Evolutionary conservation across 2,329 filamentous ascomycete species (phyloP).

Genomic region (Paraphaeosphaeria sporulosa): DNA sequence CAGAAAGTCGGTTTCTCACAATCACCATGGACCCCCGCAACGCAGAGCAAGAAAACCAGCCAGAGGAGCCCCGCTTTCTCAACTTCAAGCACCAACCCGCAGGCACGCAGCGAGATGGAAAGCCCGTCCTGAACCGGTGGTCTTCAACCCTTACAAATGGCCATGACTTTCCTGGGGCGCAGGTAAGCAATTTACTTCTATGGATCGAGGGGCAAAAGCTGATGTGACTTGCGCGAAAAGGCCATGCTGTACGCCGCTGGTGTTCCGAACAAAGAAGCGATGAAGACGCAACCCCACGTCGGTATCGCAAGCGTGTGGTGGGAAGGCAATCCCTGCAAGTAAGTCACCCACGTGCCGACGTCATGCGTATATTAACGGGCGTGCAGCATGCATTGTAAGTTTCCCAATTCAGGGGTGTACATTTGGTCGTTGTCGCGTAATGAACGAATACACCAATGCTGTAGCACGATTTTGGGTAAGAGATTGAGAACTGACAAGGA

Average conservation of each 20-base stretch:
- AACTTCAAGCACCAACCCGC: conserved; percentile 64
- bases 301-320: conserved; percentile 94
- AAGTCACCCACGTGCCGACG: conserved; percentile 49
- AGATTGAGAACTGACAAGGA: conserved; percentile 4
- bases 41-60: conserved; percentile 44
- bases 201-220: background rate
- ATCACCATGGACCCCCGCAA: conserved; percentile 47
- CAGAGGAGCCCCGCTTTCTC: conserved; percentile 58
- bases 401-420: conserved; percentile 12
- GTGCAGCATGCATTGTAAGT: conserved; percentile 59
- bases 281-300: conserved; percentile 91
- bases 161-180: conserved; percentile 91
- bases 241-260: conserved; percentile 96
- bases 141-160: conserved; percentile 81
- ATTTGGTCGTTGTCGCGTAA: conserved; percentile 12
- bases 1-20: background rate
- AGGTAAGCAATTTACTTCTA: conserved; percentile 60
- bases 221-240: conserved; percentile 51
- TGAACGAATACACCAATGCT: background rate
- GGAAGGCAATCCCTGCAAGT: conserved; percentile 98
- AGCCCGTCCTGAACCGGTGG: conserved; percentile 80
- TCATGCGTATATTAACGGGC: conserved; percentile 29
- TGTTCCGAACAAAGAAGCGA: conserved; percentile 80
- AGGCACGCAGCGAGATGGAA: conserved; percentile 63
- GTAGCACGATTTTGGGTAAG: background rate